Percentiles rank a stretch among this genome's conserved stretches.
These are phyloP conservation scores for Alternaria consortialis DNA, from an alignment of 2,329 filamentous ascomycete species.

Conservation along the genomic window DNA sequence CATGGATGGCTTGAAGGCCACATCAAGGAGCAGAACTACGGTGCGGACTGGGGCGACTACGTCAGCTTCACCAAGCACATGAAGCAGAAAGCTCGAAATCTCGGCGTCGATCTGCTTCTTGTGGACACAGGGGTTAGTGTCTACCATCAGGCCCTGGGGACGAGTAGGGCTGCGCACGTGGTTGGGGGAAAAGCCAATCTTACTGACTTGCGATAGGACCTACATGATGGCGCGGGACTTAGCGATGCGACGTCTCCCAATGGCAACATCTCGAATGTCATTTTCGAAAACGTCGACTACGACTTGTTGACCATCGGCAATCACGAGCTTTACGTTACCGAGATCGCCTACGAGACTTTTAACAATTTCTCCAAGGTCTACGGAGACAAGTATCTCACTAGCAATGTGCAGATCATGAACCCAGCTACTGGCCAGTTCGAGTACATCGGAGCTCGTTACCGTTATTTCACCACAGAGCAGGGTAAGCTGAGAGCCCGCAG, in stretches of 20 bases:
- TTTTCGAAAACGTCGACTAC: slow-evolving; percentile 64
- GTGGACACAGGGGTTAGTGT: slow-evolving; percentile 64
- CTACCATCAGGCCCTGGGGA: neutral
- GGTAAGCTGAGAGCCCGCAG: slow-evolving; percentile 32
- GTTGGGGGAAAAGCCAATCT: neutral
- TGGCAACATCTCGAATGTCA: slow-evolving; percentile 62
- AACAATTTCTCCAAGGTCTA: slow-evolving; percentile 67
- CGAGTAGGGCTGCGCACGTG: slow-evolving; percentile 8
- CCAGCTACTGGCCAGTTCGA: slow-evolving; percentile 55
- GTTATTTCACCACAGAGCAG: slow-evolving; percentile 61
- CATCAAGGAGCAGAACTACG: slow-evolving; percentile 69
- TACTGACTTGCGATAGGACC: slow-evolving; percentile 54
- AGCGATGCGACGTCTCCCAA: slow-evolving; percentile 68
- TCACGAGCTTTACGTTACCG: slow-evolving; percentile 71
- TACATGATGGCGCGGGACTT: slow-evolving; percentile 72
- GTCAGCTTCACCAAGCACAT: slow-evolving; percentile 68
- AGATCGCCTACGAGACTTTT: slow-evolving; percentile 70
- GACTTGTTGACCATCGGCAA: slow-evolving; percentile 67
- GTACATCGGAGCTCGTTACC: slow-evolving; percentile 58
- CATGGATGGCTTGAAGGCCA: slow-evolving; percentile 70
- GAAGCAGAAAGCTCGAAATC: slow-evolving; percentile 64
- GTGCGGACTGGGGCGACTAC: slow-evolving; percentile 73
- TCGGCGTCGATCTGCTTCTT: slow-evolving; percentile 68
- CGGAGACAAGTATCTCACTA: slow-evolving; percentile 62
- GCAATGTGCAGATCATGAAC: slow-evolving; percentile 62